Percentiles rank a stretch among this genome's conserved stretches.
Conservation (phyloP, 768 basidiomycete species). For the Tylopilus vinaceipallidus region DNA sequence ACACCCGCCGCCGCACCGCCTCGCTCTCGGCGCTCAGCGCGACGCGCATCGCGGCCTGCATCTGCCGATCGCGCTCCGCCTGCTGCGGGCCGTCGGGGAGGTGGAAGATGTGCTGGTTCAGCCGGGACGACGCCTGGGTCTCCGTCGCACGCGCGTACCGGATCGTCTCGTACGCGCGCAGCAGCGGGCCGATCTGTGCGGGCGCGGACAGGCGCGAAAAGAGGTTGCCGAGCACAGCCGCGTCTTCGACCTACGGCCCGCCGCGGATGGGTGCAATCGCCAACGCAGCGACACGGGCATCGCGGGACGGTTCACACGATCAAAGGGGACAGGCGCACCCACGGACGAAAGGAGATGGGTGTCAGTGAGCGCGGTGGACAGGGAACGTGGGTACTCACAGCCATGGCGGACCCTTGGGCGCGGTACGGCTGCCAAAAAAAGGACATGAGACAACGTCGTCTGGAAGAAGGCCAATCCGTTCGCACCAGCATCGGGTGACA, state of each 20-base stretch:
- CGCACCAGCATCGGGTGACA: constrained; percentile 54
- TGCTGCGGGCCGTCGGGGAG: constrained; percentile 54
- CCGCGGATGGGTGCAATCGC: too few species aligned
- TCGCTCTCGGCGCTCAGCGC: constrained; percentile 30
- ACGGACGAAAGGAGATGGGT: too few species aligned
- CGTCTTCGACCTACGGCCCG: constrained; percentile 39
- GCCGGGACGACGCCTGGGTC: constrained; percentile 48
- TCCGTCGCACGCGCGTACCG: constrained; percentile 48
- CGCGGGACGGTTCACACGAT: neutral
- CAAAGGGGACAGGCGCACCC: neutral
- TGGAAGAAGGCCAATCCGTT: neutral
- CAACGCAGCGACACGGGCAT: too few species aligned
- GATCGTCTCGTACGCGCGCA: constrained; percentile 52
- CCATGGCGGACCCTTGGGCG: constrained; percentile 56
- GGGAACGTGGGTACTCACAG: constrained; percentile 31
- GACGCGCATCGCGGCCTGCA: constrained; percentile 47
- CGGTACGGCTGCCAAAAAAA: constrained; percentile 40
- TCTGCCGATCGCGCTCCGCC: constrained; percentile 46
- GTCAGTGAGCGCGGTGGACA: neutral
- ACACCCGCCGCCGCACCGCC: constrained; percentile 6
- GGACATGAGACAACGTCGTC: neutral
- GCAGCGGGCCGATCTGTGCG: constrained; percentile 42
- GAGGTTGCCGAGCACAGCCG: constrained; percentile 45
- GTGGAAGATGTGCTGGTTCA: constrained; percentile 57
- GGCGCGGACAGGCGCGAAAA: constrained; percentile 45